Evolutionary conservation across 2,329 filamentous ascomycete genomes (phyloP).

Genomic region (Trichoderma cornu-damae): DNA sequence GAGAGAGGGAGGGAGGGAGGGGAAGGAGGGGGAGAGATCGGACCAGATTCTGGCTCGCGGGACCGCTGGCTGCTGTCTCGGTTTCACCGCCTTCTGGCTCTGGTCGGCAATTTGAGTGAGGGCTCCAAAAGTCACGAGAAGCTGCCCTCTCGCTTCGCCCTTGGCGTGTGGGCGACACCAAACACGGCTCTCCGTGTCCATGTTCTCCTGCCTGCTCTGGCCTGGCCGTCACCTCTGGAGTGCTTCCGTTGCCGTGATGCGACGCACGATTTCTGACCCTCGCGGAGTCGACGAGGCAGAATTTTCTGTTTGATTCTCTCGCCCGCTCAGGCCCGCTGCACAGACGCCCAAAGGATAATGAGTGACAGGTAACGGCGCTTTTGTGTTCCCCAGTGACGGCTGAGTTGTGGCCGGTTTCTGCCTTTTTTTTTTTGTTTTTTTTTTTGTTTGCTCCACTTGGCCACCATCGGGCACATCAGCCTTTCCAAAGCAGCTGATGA

Average conservation of each 20-base stretch:
- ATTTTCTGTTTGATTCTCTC: too few species aligned
- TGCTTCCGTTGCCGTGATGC: too few species aligned
- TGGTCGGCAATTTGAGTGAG: background rate
- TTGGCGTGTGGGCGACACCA: background rate
- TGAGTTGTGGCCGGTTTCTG: constrained; percentile 4
- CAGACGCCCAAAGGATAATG: too few species aligned
- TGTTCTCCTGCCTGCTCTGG: too few species aligned
- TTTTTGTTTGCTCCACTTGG: background rate
- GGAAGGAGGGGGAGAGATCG: background rate
- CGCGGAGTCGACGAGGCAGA: too few species aligned
- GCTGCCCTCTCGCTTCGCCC: background rate
- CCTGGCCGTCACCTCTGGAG: too few species aligned
- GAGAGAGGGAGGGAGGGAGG: background rate
- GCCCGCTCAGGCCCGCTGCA: too few species aligned
- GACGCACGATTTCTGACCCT: too few species aligned
- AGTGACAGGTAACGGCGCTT: too few species aligned
- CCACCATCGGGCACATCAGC: background rate
- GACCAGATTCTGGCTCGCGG: background rate
- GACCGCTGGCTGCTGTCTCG: constrained; percentile 2
- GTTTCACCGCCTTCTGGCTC: constrained; percentile 12
- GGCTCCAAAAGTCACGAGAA: background rate
- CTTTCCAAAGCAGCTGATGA: constrained; percentile 5
- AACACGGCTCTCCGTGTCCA: too few species aligned
- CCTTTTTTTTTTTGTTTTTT: background rate
- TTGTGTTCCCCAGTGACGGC: too few species aligned